Percentiles rank a stretch among this genome's conserved stretches.
Conservation (phyloP, 352 stramenopile species). For the Phytopythium helicoides region DNA sequence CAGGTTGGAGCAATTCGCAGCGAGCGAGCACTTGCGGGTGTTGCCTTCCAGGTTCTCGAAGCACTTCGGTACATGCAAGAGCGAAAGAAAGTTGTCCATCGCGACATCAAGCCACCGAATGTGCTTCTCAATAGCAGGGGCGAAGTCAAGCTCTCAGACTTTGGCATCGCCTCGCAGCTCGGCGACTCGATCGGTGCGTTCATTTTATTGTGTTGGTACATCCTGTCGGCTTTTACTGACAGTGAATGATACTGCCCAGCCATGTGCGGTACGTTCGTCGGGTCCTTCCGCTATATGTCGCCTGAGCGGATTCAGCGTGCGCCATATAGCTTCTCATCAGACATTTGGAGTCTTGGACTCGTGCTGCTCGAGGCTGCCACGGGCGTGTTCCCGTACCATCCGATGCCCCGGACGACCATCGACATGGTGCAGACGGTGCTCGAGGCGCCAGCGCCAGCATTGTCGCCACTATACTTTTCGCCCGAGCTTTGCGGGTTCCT, state of each 20-base stretch:
- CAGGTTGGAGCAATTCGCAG: slow-evolving; percentile 71
- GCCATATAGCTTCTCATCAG: slow-evolving; percentile 88
- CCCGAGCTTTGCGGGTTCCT: slow-evolving; percentile 74
- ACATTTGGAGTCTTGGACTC: slow-evolving; percentile 93
- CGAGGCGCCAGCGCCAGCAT: slow-evolving; percentile 60
- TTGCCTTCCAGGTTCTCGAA: slow-evolving; percentile 94
- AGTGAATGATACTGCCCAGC: slow-evolving; percentile 30
- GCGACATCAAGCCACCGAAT: slow-evolving; percentile 98
- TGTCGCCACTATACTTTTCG: slow-evolving; percentile 70
- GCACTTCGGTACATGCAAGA: slow-evolving; percentile 94
- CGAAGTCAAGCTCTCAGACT: slow-evolving; percentile 96
- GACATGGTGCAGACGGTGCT: slow-evolving; percentile 83
- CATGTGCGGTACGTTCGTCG: slow-evolving; percentile 94
- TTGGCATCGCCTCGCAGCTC: slow-evolving; percentile 92
- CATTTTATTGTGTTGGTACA: not conserved
- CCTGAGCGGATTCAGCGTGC: slow-evolving; percentile 89
- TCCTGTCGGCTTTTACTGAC: not conserved
- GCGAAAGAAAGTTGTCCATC: slow-evolving; percentile 88
- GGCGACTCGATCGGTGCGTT: slow-evolving; percentile 75
- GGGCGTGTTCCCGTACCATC: slow-evolving; percentile 85
- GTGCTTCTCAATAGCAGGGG: slow-evolving; percentile 91
- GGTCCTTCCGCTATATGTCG: slow-evolving; percentile 93
- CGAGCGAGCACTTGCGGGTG: slow-evolving; percentile 86
- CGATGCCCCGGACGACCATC: slow-evolving; percentile 77
- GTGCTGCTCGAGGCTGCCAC: slow-evolving; percentile 90